A percentile compares a stretch with the other conserved stretches of the same genome.
Evolutionary conservation across 768 basidiomycete genomes (phyloP).

Genomic region (Pleurotus citrinopileatus): DNA sequence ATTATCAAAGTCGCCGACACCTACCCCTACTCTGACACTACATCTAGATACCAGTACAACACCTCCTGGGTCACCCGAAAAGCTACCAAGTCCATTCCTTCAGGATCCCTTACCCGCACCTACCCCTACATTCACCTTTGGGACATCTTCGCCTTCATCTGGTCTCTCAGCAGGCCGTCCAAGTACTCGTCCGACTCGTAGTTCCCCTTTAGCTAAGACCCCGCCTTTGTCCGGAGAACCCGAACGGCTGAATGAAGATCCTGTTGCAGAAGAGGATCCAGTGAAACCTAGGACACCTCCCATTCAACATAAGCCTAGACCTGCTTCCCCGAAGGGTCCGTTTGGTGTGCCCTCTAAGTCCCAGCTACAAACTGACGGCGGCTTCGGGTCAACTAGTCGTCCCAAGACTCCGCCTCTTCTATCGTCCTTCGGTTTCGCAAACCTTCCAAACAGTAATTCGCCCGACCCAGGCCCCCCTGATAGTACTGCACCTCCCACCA

Average conservation of each 20-base stretch:
- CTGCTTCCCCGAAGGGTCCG: conserved; percentile 37
- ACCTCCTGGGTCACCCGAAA: conserved; percentile 62
- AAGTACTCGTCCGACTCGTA: conserved; percentile 65
- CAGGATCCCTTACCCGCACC: conserved; percentile 28
- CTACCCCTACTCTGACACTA: conserved; percentile 24
- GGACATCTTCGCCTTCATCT: conserved; percentile 27
- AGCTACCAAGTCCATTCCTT: conserved; percentile 36
- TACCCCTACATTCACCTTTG: conserved; percentile 30
- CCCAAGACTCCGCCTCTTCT: conserved; percentile 51
- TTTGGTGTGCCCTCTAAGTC: conserved; percentile 29
- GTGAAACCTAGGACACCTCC: conserved; percentile 10
- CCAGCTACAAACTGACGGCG: conserved; percentile 20
- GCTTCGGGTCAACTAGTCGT: conserved; percentile 24
- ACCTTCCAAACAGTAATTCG: conserved; percentile 12
- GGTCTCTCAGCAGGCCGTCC: conserved; percentile 53
- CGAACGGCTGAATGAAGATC: conserved; percentile 30
- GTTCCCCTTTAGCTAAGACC: conserved; percentile 66
- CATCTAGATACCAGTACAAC: conserved; percentile 50
- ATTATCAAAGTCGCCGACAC: conserved; percentile 15
- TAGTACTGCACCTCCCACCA: conserved; percentile 7
- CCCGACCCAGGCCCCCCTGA: conserved; percentile 13
- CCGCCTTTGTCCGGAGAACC: conserved; percentile 43
- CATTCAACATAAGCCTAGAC: conserved; percentile 27
- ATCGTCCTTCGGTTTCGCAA: conserved; percentile 25
- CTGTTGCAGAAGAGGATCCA: conserved; percentile 24